Conservation (phyloP, 331 rosid genomes). For the Phaseolus coccineus region DNA sequence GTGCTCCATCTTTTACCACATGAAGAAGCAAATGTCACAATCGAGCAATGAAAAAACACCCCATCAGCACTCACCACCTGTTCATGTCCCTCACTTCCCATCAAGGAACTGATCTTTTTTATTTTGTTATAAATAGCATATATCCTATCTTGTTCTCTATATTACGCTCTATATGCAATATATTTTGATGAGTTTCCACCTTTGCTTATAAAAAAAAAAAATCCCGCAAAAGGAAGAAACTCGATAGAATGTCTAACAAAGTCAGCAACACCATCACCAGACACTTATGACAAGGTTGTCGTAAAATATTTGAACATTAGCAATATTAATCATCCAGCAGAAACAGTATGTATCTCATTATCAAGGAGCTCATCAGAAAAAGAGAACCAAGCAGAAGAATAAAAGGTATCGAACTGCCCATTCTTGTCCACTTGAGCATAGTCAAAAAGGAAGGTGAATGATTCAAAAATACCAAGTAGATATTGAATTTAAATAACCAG, state of each 20-base stretch:
- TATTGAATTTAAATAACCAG: conserved; percentile 42
- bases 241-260: conserved; percentile 41
- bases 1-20: conserved; percentile 98
- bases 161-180: conserved; percentile 37
- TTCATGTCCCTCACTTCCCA: conserved; percentile 90
- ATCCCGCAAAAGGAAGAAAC: conserved; percentile 40
- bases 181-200: conserved; percentile 38
- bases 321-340: conserved; percentile 50
- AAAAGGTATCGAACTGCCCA: conserved; percentile 42
- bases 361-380: conserved; percentile 53
- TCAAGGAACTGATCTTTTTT: conserved; percentile 65
- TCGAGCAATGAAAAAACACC: conserved; percentile 88
- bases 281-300: conserved; percentile 41
- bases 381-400: conserved; percentile 48
- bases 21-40: conserved; percentile 94
- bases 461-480: conserved; percentile 38
- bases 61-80: conserved; percentile 90
- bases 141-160: conserved; percentile 51
- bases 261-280: conserved; percentile 44
- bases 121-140: conserved; percentile 52
- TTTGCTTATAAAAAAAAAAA: conserved; percentile 32
- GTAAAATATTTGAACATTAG: conserved; percentile 47
- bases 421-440: conserved; percentile 51
- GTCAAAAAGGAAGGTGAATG: conserved; percentile 42
- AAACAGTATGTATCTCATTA: conserved; percentile 45